A percentile compares a stretch with the other conserved stretches of the same genome.
Evolutionary conservation across 495 filamentous ascomycete species (phyloP).

Genomic region (Neurospora discreta): DNA sequence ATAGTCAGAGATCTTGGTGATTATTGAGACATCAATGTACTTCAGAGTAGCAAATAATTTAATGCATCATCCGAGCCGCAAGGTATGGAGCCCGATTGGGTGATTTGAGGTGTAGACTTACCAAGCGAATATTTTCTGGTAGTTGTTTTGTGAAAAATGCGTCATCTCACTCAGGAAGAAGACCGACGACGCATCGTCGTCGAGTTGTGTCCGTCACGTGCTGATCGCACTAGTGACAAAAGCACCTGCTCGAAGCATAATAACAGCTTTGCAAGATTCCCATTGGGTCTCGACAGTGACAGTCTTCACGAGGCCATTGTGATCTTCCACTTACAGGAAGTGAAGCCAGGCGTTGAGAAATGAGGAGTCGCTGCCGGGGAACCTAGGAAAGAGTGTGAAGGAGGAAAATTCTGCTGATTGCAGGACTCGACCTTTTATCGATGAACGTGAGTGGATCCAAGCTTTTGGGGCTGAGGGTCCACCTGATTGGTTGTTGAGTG

Average conservation of each 20-base stretch:
- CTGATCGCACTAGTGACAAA: neutral
- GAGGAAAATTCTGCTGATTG: neutral
- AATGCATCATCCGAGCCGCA: conserved; percentile 31
- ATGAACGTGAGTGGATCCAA: neutral
- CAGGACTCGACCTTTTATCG: neutral
- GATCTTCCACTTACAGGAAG: neutral
- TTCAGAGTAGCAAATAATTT: conserved; percentile 63
- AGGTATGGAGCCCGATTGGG: conserved; percentile 1
- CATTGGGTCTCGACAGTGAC: neutral
- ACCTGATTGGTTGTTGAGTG: neutral
- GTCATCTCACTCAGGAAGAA: neutral
- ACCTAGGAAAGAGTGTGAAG: neutral
- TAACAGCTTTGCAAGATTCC: neutral
- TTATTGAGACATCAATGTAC: conserved; percentile 34
- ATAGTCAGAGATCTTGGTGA: conserved; percentile 54
- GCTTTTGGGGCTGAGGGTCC: neutral
- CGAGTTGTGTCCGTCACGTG: neutral
- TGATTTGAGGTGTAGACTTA: conserved; percentile 7
- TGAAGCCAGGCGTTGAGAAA: neutral
- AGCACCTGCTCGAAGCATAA: neutral
- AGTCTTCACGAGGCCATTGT: neutral
- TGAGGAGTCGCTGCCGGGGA: neutral
- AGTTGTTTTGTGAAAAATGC: neutral
- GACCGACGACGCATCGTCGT: neutral
- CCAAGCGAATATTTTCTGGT: neutral